Evolutionary conservation across 768 basidiomycete genomes (phyloP).

Genomic region (Termitomyces sp.): DNA sequence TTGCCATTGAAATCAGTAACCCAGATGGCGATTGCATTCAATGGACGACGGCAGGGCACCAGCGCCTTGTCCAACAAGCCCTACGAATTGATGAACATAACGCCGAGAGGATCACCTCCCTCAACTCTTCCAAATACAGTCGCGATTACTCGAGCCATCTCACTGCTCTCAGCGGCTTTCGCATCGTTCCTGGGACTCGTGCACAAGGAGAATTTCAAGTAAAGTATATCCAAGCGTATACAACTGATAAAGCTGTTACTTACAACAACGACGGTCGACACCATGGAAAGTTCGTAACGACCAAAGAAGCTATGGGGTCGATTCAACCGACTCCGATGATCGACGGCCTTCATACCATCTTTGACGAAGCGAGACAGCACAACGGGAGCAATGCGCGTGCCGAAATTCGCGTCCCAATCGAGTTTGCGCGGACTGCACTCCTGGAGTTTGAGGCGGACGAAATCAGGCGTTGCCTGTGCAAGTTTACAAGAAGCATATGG

Average conservation of each 20-base stretch:
- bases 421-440: neutral
- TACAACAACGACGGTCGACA: slow-evolving; percentile 7
- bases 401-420: neutral
- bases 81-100: neutral
- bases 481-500: neutral
- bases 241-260: slow-evolving; percentile 13
- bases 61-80: neutral
- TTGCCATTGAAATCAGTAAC: slow-evolving; percentile 17
- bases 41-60: slow-evolving; percentile 10
- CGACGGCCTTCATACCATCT: slow-evolving; percentile 4
- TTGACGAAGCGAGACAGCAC: neutral
- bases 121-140: slow-evolving; percentile 5
- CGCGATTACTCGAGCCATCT: slow-evolving; percentile 14
- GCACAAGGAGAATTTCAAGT: slow-evolving; percentile 4
- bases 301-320: slow-evolving; percentile 9
- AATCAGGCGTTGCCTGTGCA: neutral
- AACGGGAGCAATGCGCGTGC: slow-evolving; percentile 4
- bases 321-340: neutral
- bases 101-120: neutral
- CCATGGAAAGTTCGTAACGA: slow-evolving; percentile 9
- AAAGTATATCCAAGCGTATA: slow-evolving; percentile 15
- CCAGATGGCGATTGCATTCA: slow-evolving; percentile 7
- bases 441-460: neutral
- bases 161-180: slow-evolving; percentile 9
- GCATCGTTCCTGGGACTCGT: slow-evolving; percentile 4